These are phyloP conservation scores for Ophiostoma quercus DNA, from an alignment of 2,329 filamentous ascomycete species.

Conservation along the genomic window DNA sequence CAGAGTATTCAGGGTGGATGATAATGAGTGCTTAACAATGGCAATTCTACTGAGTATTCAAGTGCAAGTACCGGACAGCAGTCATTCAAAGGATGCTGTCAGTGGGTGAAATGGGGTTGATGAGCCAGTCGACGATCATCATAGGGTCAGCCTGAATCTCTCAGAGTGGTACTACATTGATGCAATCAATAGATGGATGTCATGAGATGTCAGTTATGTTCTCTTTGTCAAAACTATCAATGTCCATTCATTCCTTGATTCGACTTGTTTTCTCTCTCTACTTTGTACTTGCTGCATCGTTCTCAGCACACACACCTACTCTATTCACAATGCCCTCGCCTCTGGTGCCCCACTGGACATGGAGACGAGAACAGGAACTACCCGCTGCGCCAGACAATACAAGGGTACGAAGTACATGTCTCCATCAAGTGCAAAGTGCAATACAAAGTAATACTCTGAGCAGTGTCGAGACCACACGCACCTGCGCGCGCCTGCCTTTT, in stretches of 20 bases:
- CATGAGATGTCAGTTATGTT: too few relatives aligned
- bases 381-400: not conserved
- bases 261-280: not conserved
- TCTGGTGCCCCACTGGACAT: not conserved
- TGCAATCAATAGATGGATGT: too few relatives aligned
- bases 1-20: too few relatives aligned
- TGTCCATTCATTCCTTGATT: not conserved
- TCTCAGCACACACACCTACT: not conserved
- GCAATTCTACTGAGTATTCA: not conserved
- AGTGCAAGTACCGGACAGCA: not conserved
- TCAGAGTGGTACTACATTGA: too few relatives aligned
- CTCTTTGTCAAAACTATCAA: not conserved
- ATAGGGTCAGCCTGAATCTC: not conserved
- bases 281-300: too few relatives aligned
- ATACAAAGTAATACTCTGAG: too few relatives aligned
- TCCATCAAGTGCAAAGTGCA: too few relatives aligned
- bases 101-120: not conserved
- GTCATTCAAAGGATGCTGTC: not conserved
- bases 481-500: not conserved
- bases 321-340: not conserved
- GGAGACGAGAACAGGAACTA: slow-evolving; percentile 7
- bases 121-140: slow-evolving; percentile 1
- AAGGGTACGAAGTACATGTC: not conserved
- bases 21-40: too few relatives aligned
- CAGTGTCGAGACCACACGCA: too few relatives aligned